Evolutionary conservation across 129 eudicot genomes (phyloP).

Genomic region (Flaveria sonorensis): DNA sequence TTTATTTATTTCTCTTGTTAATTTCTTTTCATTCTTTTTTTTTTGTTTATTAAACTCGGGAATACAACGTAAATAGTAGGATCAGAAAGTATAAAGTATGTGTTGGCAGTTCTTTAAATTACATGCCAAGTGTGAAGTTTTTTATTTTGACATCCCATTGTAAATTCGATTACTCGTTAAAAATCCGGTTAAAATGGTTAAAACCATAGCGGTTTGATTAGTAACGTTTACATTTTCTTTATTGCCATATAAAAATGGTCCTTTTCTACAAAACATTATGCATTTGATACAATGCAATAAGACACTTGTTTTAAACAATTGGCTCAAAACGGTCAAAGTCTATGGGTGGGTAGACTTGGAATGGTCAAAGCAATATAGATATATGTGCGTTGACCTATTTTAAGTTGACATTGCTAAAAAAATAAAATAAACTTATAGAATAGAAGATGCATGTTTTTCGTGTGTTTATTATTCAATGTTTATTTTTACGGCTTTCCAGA

Average conservation of each 20-base stretch:
- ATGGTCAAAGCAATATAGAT: neutral
- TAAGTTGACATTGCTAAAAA: neutral
- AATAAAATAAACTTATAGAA: neutral
- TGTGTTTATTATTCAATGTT: neutral
- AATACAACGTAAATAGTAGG: too few relatives aligned
- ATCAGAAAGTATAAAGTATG: too few relatives aligned
- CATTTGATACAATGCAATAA: neutral
- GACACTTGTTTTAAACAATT: neutral
- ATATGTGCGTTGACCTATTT: neutral
- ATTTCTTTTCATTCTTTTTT: too few relatives aligned
- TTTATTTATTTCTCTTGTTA: too few relatives aligned
- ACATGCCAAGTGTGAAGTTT: neutral
- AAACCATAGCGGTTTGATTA: neutral
- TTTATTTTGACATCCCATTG: neutral
- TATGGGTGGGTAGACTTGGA: neutral
- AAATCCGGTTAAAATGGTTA: neutral
- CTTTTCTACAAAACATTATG: neutral
- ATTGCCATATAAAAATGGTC: neutral
- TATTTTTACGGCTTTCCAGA: slow-evolving; percentile 9
- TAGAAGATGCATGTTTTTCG: neutral
- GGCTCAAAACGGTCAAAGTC: neutral
- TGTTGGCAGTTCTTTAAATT: neutral
- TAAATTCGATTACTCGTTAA: neutral
- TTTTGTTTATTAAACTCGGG: too few relatives aligned
- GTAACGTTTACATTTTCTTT: neutral